These are phyloP conservation scores for Fusarium oxysporum DNA, from an alignment of 2,329 filamentous ascomycete species.

Conservation along the genomic window DNA sequence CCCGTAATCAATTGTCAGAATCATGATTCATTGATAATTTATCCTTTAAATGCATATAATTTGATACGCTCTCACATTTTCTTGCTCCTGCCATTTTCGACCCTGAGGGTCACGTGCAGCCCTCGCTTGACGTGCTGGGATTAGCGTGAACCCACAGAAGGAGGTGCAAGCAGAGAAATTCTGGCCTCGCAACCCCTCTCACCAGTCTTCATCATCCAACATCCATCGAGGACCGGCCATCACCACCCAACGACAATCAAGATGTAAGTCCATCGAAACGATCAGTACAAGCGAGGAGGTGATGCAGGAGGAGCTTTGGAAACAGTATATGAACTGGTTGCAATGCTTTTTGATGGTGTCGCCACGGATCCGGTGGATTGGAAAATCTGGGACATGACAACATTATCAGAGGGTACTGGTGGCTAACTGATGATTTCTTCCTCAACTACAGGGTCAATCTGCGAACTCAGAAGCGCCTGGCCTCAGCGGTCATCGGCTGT, in stretches of 20 bases:
- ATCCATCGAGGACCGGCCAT: conserved; percentile 57
- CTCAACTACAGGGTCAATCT: conserved; percentile 87
- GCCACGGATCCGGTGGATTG: conserved; percentile 16
- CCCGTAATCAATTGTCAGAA: not conserved
- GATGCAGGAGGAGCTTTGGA: conserved; percentile 26
- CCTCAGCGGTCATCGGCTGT: conserved; percentile 97
- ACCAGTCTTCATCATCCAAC: conserved; percentile 51
- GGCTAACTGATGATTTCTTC: conserved; percentile 47
- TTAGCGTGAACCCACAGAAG: conserved; percentile 54
- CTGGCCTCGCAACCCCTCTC: conserved; percentile 55
- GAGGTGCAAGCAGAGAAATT: conserved; percentile 55
- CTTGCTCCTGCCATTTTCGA: not conserved
- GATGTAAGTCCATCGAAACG: conserved; percentile 55
- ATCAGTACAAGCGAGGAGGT: conserved; percentile 25
- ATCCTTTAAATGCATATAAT: not conserved
- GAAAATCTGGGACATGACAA: not conserved
- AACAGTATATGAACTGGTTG: conserved; percentile 22
- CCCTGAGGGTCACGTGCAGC: conserved; percentile 38
- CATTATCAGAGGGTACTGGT: conserved; percentile 31
- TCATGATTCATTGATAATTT: not conserved
- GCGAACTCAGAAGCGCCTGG: conserved; percentile 99
- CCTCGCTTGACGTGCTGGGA: conserved; percentile 54
- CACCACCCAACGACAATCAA: conserved; percentile 56
- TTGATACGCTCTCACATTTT: not conserved
- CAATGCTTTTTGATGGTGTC: conserved; percentile 38